A percentile compares a stretch with the other conserved stretches of the same genome.
These are phyloP conservation scores for Reutealis trisperma DNA, from an alignment of 345 rosid genomes.

Conservation along the genomic window DNA sequence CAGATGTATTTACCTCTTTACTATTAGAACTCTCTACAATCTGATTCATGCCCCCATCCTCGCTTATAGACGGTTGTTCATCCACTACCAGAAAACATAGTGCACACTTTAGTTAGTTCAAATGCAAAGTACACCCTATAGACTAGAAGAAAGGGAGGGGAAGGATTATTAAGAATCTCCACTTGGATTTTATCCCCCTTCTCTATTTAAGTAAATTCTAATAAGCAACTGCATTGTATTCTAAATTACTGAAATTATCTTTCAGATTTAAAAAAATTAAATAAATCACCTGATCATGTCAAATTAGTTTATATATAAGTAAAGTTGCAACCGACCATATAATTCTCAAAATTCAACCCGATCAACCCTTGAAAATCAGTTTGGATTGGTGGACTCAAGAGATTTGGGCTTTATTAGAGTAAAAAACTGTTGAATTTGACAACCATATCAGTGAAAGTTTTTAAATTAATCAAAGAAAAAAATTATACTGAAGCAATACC, in stretches of 20 bases:
- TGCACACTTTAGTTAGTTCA: slow-evolving; percentile 3
- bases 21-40: slow-evolving; percentile 24
- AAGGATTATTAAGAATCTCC: not conserved
- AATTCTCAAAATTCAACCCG: too few relatives aligned
- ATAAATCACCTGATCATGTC: not conserved
- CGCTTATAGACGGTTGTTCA: slow-evolving; percentile 22
- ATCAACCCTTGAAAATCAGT: not conserved
- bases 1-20: slow-evolving; percentile 17
- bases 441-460: too few relatives aligned
- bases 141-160: not conserved
- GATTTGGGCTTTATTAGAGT: too few relatives aligned
- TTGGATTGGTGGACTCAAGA: too few relatives aligned
- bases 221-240: not conserved
- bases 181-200: not conserved
- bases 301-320: too few relatives aligned
- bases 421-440: too few relatives aligned
- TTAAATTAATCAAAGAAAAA: too few relatives aligned
- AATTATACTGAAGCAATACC: too few relatives aligned
- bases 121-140: not conserved
- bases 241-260: not conserved
- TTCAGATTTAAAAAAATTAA: not conserved
- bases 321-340: too few relatives aligned
- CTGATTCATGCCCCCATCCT: slow-evolving; percentile 24
- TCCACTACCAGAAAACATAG: slow-evolving; percentile 31
- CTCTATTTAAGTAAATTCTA: not conserved